Evolutionary conservation across 495 filamentous ascomycete genomes (phyloP), one percentile per base, ranked within the genome.

Genomic region (Penicillium cosmopolitanum): DNA sequence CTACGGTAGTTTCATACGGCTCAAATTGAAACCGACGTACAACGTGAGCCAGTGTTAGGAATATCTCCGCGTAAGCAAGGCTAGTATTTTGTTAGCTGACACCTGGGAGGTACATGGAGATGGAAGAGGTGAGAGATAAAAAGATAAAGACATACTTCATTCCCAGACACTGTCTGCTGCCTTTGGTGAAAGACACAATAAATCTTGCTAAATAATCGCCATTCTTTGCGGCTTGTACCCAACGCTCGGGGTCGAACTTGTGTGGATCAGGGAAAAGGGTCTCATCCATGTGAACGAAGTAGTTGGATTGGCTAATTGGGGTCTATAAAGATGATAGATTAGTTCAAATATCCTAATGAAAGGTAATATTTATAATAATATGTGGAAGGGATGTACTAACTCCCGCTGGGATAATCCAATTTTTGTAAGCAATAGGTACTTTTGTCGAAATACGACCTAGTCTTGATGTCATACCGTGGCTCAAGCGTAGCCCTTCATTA

Each of bases 241-340:
- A 87, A 21, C 84, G 75, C 18, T 81, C 75, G 0, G 84, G 84
- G 13, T 71, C 56, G 60, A 82, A 84, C 12, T 58, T 65, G 4
- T 77, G 61, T 1, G 81, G 74, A 1, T 80, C 61, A 0, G 81
- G 79, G 57, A 83, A 85, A 11, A 84, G 53, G 3, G 60, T 65
- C 31, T 78, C 59, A 57, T 84, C 68, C 51, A 70, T 73, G 60
- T 84, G 81, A 9, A 81, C 69, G 55, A 80, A 74, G 60, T 75
- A 77, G 11, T 73, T 68, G 8, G 77, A 77, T 67, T 80, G 80
- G 51, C 77, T 77, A 34, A 85, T 71, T 0, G 82, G 74, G 0
- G 76, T 80, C 25, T 77, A 67, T 48, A 28, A n/a, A 1, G 23
- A 31, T 9, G 23, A 48, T 11, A 13, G 10, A 5, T 48, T 5